Evolutionary conservation across 129 eudicot species (phyloP).

Genomic region (Deinandra increscens): DNA sequence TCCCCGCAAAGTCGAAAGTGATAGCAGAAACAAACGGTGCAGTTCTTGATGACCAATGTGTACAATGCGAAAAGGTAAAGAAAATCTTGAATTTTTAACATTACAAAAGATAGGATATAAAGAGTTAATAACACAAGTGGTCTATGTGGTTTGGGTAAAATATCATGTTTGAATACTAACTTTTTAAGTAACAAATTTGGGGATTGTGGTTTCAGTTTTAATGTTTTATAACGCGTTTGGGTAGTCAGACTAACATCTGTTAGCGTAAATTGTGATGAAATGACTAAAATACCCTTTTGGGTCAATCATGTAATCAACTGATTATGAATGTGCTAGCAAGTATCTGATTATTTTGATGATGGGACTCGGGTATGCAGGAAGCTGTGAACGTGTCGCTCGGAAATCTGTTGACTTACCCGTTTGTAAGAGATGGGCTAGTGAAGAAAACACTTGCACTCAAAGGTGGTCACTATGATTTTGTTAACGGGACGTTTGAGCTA

Average conservation of each 20-base stretch:
- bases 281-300: neutral
- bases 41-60: constrained; percentile 59
- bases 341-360: neutral
- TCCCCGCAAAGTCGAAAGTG: constrained; percentile 82
- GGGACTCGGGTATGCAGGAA: constrained; percentile 46
- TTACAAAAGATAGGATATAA: neutral
- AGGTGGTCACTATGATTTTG: constrained; percentile 94
- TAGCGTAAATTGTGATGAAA: no score
- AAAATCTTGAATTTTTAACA: neutral
- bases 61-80: constrained; percentile 70
- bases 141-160: no score
- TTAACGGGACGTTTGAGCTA: constrained; percentile 86
- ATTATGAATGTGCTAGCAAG: neutral
- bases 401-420: constrained; percentile 76
- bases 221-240: no score
- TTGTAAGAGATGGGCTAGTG: constrained; percentile 85
- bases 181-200: no score
- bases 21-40: constrained; percentile 34
- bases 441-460: constrained; percentile 80
- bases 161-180: no score
- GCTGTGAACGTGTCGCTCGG: constrained; percentile 91
- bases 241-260: no score
- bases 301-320: no score
- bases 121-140: no score
- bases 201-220: no score